phyloP scores from a whole-genome alignment of 495 filamentous ascomycete species.

The Trichoderma gamsii region DNA sequence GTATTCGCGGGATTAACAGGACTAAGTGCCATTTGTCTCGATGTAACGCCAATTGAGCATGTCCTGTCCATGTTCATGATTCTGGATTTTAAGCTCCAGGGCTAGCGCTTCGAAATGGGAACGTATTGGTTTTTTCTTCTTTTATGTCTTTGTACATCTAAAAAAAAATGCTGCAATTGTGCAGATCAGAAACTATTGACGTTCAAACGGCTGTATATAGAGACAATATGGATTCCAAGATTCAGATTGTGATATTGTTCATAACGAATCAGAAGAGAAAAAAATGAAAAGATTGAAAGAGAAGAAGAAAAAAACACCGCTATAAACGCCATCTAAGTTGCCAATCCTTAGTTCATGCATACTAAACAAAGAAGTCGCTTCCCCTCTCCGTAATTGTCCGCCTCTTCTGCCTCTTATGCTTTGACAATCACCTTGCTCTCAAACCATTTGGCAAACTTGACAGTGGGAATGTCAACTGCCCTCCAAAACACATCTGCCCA shows the following conservation, averaged over 20 bases:
- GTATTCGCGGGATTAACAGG: slow-evolving; percentile 20
- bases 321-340: slow-evolving; percentile 9
- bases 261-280: not conserved
- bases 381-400: not conserved
- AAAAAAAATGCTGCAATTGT: not conserved
- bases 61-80: not conserved
- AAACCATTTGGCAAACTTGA: slow-evolving; percentile 39
- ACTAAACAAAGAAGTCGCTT: not conserved
- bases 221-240: not conserved
- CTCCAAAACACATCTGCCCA: slow-evolving; percentile 42
- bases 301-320: not conserved
- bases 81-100: not conserved
- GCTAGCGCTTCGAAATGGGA: not conserved
- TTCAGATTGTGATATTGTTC: not conserved
- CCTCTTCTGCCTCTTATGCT: slow-evolving; percentile 17
- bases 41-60: not conserved
- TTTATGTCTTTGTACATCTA: not conserved
- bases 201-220: not conserved
- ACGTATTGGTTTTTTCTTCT: no score
- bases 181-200: not conserved
- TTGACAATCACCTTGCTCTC: slow-evolving; percentile 23
- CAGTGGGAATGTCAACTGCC: slow-evolving; percentile 39
- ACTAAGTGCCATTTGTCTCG: not conserved
- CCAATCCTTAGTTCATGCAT: not conserved
- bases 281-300: not conserved